phyloP scores from a whole-genome alignment of 2,329 filamentous ascomycete species.

The Cadophora gregata region DNA sequence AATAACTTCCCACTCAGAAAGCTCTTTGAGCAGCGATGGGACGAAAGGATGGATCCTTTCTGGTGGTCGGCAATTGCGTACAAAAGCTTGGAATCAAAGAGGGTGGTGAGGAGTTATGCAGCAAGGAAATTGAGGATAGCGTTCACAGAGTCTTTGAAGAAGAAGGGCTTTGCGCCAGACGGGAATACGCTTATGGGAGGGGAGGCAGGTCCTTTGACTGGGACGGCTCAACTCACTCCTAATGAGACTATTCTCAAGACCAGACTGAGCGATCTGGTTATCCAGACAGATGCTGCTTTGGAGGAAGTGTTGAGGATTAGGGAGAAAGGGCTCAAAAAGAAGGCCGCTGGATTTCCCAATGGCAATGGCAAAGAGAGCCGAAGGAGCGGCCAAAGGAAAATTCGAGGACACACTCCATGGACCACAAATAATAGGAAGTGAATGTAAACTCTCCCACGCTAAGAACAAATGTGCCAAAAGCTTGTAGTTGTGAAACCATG shows the following conservation, averaged over 20 bases:
- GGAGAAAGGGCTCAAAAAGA: not conserved
- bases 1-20: not conserved
- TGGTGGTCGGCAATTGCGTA: slow-evolving; percentile 53
- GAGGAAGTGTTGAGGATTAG: slow-evolving; percentile 13
- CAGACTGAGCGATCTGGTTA: slow-evolving; percentile 37
- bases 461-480: not conserved
- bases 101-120: slow-evolving; percentile 54
- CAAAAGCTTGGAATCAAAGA: slow-evolving; percentile 45
- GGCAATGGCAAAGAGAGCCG: not conserved
- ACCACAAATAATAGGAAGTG: slow-evolving; percentile 2
- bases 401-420: not conserved
- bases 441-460: not conserved
- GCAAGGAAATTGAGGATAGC: slow-evolving; percentile 51
- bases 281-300: slow-evolving; percentile 37
- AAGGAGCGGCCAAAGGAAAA: not conserved
- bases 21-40: slow-evolving; percentile 18
- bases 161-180: slow-evolving; percentile 50
- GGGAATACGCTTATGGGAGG: slow-evolving; percentile 33
- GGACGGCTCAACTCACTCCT: slow-evolving; percentile 45
- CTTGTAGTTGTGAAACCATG: not conserved
- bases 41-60: slow-evolving; percentile 48
- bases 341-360: not conserved
- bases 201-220: slow-evolving; percentile 45
- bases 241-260: slow-evolving; percentile 35
- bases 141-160: slow-evolving; percentile 52